A percentile compares a stretch with the other conserved stretches of the same genome.
Conservation (phyloP, 352 stramenopile genomes). For the Phytophthora citrophthora region DNA sequence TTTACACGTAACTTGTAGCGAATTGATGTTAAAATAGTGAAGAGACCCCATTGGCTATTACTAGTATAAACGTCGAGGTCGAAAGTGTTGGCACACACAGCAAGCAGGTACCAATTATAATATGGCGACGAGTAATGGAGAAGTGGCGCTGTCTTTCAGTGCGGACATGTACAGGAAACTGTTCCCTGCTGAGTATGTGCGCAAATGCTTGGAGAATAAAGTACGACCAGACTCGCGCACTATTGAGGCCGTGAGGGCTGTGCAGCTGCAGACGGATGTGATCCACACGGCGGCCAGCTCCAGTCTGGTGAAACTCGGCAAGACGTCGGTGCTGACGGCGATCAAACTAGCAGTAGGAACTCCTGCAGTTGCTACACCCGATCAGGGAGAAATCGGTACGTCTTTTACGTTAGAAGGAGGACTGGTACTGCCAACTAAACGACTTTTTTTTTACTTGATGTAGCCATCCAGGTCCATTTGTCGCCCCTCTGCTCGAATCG, state of each 20-base stretch:
- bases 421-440: conserved; percentile 1
- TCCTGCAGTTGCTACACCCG: conserved; percentile 65
- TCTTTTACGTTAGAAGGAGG: background rate
- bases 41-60: too few relatives aligned
- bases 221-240: conserved; percentile 69
- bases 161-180: conserved; percentile 79
- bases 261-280: conserved; percentile 73
- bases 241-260: conserved; percentile 47
- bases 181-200: conserved; percentile 76
- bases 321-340: conserved; percentile 73
- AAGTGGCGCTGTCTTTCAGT: conserved; percentile 56
- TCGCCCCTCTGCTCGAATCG: conserved; percentile 78
- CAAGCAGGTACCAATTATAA: background rate
- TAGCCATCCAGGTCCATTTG: conserved; percentile 82
- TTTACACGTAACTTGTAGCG: too few relatives aligned
- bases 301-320: conserved; percentile 77
- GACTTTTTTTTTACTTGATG: background rate
- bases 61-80: background rate
- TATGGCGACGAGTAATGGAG: conserved; percentile 26
- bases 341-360: conserved; percentile 81
- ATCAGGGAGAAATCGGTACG: conserved; percentile 80
- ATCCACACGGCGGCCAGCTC: conserved; percentile 71
- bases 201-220: conserved; percentile 60
- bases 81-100: background rate
- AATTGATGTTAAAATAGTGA: too few relatives aligned